A percentile compares a stretch with the other conserved stretches of the same genome.
phyloP scores from a whole-genome alignment of 345 rosid species.

The Eucalyptus microcorys region DNA sequence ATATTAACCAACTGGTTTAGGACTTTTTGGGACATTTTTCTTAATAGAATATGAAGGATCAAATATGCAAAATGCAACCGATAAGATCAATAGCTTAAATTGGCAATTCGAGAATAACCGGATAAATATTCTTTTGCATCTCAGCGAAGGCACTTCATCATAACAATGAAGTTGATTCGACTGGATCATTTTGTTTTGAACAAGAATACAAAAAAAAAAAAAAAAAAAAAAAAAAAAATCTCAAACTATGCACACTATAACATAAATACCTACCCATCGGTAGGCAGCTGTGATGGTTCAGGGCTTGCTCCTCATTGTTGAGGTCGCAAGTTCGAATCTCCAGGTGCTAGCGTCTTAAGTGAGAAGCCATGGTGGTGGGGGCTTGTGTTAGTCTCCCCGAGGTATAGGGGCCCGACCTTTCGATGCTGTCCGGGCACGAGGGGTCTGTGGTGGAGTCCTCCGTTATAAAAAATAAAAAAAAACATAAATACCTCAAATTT shows the following conservation, averaged over 20 bases:
- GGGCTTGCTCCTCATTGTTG: too few species aligned
- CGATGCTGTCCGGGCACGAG: too few species aligned
- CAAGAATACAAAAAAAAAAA: too few species aligned
- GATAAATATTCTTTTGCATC: not conserved
- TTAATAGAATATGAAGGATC: not conserved
- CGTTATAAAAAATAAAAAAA: too few species aligned
- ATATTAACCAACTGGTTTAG: not conserved
- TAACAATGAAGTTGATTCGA: not conserved
- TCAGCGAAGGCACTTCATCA: not conserved
- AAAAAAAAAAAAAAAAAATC: not conserved
- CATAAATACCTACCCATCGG: not conserved
- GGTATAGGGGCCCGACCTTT: too few species aligned
- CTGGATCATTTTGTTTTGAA: too few species aligned
- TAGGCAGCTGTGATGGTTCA: too few species aligned
- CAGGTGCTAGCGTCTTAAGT: too few species aligned
- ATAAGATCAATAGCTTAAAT: not conserved
- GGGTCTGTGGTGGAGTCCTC: too few species aligned
- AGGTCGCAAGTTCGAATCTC: too few species aligned
- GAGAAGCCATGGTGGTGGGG: too few species aligned
- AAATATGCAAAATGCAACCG: not conserved
- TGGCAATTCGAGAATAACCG: not conserved
- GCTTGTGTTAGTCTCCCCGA: too few species aligned
- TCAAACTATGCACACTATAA: not conserved
- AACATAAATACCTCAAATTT: not conserved
- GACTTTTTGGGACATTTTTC: not conserved